These are phyloP conservation scores for Rhinocladiella mackenziei DNA, from an alignment of 2,329 filamentous ascomycete genomes.

Conservation along the genomic window DNA sequence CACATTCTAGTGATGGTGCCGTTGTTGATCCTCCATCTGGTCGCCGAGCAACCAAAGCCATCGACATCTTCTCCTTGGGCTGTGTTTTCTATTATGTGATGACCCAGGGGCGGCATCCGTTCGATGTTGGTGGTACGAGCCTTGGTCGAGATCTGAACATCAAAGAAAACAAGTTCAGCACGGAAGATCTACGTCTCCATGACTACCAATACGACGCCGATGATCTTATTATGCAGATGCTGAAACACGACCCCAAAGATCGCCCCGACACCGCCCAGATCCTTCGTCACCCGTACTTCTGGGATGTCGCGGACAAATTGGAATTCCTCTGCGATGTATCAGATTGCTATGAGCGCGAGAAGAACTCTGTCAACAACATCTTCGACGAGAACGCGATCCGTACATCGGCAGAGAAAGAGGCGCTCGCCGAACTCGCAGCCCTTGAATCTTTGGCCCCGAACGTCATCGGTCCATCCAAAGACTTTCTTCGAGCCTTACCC, in stretches of 20 bases:
- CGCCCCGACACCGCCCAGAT: conserved; percentile 73
- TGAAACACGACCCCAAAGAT: conserved; percentile 59
- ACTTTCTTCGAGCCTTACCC: conserved; percentile 75
- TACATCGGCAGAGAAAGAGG: conserved; percentile 19
- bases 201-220: conserved; percentile 82
- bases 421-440: conserved; percentile 39
- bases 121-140: conserved; percentile 88
- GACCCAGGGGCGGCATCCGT: conserved; percentile 86
- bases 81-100: conserved; percentile 99
- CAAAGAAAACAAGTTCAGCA: conserved; percentile 76
- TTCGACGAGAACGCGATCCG: conserved; percentile 25
- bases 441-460: conserved; percentile 53
- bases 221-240: conserved; percentile 80
- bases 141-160: conserved; percentile 92
- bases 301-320: conserved; percentile 81
- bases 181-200: conserved; percentile 68
- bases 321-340: conserved; percentile 94
- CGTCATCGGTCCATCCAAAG: conserved; percentile 45
- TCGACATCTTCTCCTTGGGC: conserved; percentile 95
- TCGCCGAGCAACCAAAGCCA: conserved; percentile 85
- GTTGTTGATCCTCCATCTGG: conserved; percentile 56
- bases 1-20: conserved; percentile 46
- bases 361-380: conserved; percentile 34
- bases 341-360: conserved; percentile 92
- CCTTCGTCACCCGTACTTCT: conserved; percentile 95